phyloP scores from a whole-genome alignment of 2,329 filamentous ascomycete genomes.

The Pyrenochaeta sp. region DNA sequence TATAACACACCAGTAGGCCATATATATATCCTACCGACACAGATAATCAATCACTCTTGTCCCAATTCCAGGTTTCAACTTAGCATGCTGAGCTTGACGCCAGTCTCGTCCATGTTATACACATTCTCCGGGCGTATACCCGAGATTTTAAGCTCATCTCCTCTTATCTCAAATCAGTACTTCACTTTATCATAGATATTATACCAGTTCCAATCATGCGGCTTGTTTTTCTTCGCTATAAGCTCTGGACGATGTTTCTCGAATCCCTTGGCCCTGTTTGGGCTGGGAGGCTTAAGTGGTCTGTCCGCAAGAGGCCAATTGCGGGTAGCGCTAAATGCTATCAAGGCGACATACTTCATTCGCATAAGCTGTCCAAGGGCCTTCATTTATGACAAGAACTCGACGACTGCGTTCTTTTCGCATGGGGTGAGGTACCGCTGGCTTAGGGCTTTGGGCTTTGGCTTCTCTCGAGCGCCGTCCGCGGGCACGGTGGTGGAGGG shows the following conservation, averaged over 20 bases:
- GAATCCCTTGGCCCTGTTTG: constrained; percentile 11
- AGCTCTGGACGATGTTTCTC: constrained; percentile 11
- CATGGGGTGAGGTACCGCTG: constrained; percentile 37
- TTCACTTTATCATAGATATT: constrained; percentile 19
- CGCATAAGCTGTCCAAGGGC: constrained; percentile 21
- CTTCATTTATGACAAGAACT: constrained; percentile 25
- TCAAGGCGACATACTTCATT: constrained; percentile 24
- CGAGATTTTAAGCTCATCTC: constrained; percentile 4
- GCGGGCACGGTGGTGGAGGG: constrained; percentile 27
- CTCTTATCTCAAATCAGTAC: constrained; percentile 26
- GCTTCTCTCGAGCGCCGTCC: constrained; percentile 34
- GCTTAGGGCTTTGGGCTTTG: constrained; percentile 34
- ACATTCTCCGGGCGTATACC: constrained; percentile 4
- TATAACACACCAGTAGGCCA: too few species aligned
- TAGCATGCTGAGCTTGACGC: constrained; percentile 17
- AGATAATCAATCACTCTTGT: too few species aligned
- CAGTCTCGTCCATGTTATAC: too few species aligned
- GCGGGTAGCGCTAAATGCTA: constrained; percentile 20
- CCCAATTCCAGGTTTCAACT: too few species aligned
- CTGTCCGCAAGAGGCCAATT: constrained; percentile 14
- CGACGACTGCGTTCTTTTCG: constrained; percentile 35
- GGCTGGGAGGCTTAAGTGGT: constrained; percentile 18
- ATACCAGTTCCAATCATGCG: constrained; percentile 15
- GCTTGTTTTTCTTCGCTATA: constrained; percentile 9
- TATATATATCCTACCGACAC: too few species aligned